These are phyloP conservation scores for Coelastrella sp. DNA, from an alignment of 139 green algal species.

Conservation along the genomic window DNA sequence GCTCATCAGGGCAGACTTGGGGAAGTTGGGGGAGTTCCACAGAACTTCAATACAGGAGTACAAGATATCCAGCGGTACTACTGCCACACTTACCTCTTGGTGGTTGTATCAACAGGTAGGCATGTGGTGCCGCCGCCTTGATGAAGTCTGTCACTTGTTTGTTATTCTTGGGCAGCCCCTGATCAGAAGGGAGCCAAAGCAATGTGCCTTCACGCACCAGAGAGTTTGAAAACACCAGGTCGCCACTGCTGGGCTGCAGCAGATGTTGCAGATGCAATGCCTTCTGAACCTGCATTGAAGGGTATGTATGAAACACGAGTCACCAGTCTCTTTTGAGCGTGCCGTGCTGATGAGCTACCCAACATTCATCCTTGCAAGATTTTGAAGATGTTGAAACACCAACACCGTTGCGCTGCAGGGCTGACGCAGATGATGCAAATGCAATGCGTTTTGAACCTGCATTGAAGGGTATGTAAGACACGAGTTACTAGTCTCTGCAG, in stretches of 20 bases:
- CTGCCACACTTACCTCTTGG: neutral
- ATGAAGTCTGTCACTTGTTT: neutral
- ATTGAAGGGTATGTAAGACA: too few species aligned
- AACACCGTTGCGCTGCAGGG: conserved; percentile 33
- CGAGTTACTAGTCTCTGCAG: neutral
- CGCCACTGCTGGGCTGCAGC: conserved; percentile 29
- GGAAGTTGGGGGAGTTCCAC: neutral
- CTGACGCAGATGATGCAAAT: neutral
- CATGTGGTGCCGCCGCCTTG: conserved; percentile 2
- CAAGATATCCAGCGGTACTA: too few species aligned
- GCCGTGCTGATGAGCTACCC: neutral
- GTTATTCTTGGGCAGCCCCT: neutral
- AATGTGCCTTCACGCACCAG: conserved; percentile 27
- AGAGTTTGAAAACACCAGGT: conserved; percentile 38
- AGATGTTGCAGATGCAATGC: neutral
- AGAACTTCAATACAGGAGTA: neutral
- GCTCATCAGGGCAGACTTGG: too few species aligned
- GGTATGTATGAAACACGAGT: too few species aligned
- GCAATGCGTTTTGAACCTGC: neutral
- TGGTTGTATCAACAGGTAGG: neutral
- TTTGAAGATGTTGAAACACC: conserved; percentile 11
- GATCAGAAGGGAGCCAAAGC: neutral
- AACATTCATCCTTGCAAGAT: neutral
- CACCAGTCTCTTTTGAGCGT: neutral
- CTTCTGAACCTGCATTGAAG: neutral